Evolutionary conservation across 2,329 filamentous ascomycete genomes (phyloP).

Genomic region (Beauveria pseudobassiana): DNA sequence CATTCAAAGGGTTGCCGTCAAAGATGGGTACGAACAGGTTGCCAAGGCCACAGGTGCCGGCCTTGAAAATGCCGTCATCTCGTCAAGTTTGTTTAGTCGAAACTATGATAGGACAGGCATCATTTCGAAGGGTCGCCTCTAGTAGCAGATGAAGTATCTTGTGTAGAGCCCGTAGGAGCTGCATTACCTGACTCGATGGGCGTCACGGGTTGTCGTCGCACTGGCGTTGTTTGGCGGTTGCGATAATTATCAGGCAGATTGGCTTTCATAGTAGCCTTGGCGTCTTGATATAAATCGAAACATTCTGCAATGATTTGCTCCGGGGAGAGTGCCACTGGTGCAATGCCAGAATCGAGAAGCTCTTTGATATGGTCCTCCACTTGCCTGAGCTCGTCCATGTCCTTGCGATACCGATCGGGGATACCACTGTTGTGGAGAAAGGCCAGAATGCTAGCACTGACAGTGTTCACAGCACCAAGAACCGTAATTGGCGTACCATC

Average conservation of each 20-base stretch:
- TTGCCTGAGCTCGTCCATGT: constrained; percentile 41
- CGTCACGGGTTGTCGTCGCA: constrained; percentile 4
- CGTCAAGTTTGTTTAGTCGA: background rate
- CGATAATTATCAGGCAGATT: constrained; percentile 39
- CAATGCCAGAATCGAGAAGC: constrained; percentile 40
- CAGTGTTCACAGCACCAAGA: constrained; percentile 43
- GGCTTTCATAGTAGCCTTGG: constrained; percentile 38
- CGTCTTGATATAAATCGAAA: constrained; percentile 37
- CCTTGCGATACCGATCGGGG: constrained; percentile 42
- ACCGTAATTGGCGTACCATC: constrained; percentile 37
- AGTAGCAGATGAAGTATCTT: background rate
- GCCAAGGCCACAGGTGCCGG: background rate
- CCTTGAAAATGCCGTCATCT: background rate
- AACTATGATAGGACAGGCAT: background rate
- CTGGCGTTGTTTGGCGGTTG: constrained; percentile 11
- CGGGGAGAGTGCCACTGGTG: constrained; percentile 32
- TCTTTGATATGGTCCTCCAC: constrained; percentile 44
- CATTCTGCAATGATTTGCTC: constrained; percentile 41
- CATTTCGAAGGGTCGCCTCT: background rate
- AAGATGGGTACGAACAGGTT: background rate
- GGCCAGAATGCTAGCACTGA: constrained; percentile 42
- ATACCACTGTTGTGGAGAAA: constrained; percentile 47
- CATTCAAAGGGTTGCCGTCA: background rate
- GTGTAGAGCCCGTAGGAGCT: background rate
- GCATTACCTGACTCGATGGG: background rate